Evolutionary conservation across 192 early-diverging fungal species (phyloP).

Genomic region (Lobosporangium transversale): DNA sequence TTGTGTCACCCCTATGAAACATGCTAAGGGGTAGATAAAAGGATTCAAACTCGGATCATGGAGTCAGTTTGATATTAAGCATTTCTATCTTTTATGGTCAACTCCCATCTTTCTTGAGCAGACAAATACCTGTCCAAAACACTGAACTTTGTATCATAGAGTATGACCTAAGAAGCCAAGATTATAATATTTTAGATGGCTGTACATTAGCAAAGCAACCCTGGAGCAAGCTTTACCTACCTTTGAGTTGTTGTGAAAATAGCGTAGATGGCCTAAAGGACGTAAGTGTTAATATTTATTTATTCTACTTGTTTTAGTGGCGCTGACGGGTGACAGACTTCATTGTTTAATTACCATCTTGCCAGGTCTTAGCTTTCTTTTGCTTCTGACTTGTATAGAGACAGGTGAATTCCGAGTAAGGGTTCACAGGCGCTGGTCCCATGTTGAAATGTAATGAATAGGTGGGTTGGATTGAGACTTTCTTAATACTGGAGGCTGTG

Average conservation of each 20-base stretch:
- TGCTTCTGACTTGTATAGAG: slow-evolving; percentile 61
- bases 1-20: slow-evolving; percentile 22
- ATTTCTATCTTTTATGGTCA: no score
- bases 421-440: slow-evolving; percentile 41
- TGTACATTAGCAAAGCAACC: not conserved
- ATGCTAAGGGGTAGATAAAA: slow-evolving; percentile 17
- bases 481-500: no score
- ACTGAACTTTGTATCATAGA: slow-evolving; percentile 56
- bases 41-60: no score
- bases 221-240: no score
- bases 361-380: slow-evolving; percentile 67
- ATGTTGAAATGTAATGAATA: no score
- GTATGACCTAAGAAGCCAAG: slow-evolving; percentile 48
- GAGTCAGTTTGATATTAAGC: no score
- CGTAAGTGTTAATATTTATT: not conserved
- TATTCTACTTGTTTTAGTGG: not conserved
- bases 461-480: no score
- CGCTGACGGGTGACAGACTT: not conserved
- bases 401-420: slow-evolving; percentile 50
- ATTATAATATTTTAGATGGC: not conserved
- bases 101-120: no score
- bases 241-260: slow-evolving; percentile 50
- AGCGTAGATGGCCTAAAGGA: slow-evolving; percentile 32
- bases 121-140: slow-evolving; percentile 59
- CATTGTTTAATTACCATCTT: slow-evolving; percentile 54